Evolutionary conservation across 176 grass and related monocot genomes (phyloP), one percentile per base, ranked within the genome.

Genomic region (Raddia guianensis): DNA sequence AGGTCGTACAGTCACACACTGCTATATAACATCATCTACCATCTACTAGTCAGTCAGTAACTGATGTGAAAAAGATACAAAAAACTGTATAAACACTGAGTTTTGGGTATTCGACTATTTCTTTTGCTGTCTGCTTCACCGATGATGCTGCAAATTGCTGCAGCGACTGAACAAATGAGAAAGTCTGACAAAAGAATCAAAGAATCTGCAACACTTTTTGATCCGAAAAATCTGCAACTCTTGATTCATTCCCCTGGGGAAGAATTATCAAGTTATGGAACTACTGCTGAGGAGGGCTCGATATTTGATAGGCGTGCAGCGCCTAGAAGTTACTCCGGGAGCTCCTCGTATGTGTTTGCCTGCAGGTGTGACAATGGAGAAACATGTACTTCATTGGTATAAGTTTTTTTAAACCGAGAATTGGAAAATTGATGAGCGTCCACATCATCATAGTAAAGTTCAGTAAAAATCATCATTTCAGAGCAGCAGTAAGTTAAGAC

Each of bases 261-360:
- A 73, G n/a, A 72, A 18, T 82, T 74, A 7, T 91, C 85, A 55
- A 94, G 80, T 37, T 77, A 73, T 27, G 86, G 81, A 73, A 33
- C 49, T 47, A 85, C 64, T 7, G 95, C 95, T 32, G 90, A 70
- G n/a, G 86, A 91, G 66, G 89, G 90, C 77, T 98, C 90, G 20
- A 98, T 89, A 75, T 93, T 75, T 12, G 92, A 83, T 62, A 98
- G 60, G 45, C 95, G 83, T 16, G 91, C 86, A 15, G 95, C 92
- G 19, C 95, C 92, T 18, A 98, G 57, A 49, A 98, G 90, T 80
- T 92, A 83, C 78, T 98, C 95, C 0, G 95, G 95, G 43, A 98
- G 90, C 74, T 98, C 95, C 16, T 94, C 95, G 2, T 65, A 79
- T 15, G 90, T 94, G 70, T 93, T 90, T 77, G 92, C 95, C 95